Base-by-base conservation (phyloP, 2,329 filamentous ascomycete genomes). In the Botrytis galanthina region DNA sequence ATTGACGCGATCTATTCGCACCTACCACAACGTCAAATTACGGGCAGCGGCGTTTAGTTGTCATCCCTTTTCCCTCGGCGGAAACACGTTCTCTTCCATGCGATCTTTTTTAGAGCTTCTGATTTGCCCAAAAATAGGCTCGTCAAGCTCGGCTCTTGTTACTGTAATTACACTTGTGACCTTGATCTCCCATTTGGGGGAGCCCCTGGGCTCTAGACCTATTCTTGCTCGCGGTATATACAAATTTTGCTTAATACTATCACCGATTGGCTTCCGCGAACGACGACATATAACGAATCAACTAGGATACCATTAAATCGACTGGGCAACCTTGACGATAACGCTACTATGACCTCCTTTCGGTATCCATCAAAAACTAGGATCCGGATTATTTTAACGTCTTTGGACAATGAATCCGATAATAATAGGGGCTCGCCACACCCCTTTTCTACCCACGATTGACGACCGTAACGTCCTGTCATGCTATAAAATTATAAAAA, bases 261-360 rank as follows among this genome's bases (percentile, higher is more conserved):
- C 35, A 35, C 69, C 74, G 48, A 75, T 63, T 75, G 59, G 67
- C 73, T 76, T 77, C 74, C 74, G 76, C 74, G 73, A 77, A 75
- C 74, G 76, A 75, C 73, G 74, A 73, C 74, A 76, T 70, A 72
- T 78, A 74, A 77, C 74, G 75, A 74, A 74, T 74, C 73, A 74
- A 78, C 75, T 74, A 78, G 77, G 78, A 80, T 79, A 80, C 77
- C 76, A 75, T 75, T 80, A 80, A 78, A 80, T 77, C 79, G 79
- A 80, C 75, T 79, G 79, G 79, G 79, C 79, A 80, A 80, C 79
- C 79, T 80, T 80, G 73, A 80, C 75, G 79, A 79, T 74, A 79
- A 80, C 78, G 79, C 78, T 78, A 77, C 75, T 75, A 80, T 77
- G 78, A 79, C 76, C 74, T 76, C 75, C 73, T 75, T 76, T 69